Percentiles rank a stretch among this genome's conserved stretches.
phyloP scores from a whole-genome alignment of 306 rosid genomes.

The Mimosa bimucronata region DNA sequence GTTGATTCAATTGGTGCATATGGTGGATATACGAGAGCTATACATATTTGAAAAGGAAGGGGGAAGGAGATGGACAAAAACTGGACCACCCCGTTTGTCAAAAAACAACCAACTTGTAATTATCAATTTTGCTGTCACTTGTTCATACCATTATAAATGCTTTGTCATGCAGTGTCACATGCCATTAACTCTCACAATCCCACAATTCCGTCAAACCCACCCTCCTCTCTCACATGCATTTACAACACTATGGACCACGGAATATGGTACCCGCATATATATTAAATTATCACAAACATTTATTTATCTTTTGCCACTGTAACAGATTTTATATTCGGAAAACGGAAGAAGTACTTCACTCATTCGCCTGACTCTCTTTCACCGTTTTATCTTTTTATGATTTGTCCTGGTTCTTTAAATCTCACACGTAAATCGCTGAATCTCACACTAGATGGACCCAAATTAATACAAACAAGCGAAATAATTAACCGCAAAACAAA shows the following conservation, averaged over 20 bases:
- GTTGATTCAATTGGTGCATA: background rate
- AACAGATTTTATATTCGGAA: too few relatives aligned
- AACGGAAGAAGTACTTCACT: background rate
- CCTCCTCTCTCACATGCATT: conserved; percentile 30
- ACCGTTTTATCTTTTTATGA: background rate
- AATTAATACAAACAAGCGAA: background rate
- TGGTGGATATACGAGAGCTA: background rate
- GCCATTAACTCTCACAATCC: conserved; percentile 28
- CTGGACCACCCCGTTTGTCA: conserved; percentile 40
- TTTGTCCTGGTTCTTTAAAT: background rate
- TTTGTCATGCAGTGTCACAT: conserved; percentile 28
- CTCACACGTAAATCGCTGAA: background rate
- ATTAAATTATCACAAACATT: background rate
- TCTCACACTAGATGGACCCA: background rate
- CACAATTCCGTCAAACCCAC: conserved; percentile 26
- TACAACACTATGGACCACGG: conserved; percentile 8
- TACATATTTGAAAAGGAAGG: background rate
- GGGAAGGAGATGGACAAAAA: conserved; percentile 15
- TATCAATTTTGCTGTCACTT: conserved; percentile 45
- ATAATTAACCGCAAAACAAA: background rate
- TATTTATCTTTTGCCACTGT: background rate
- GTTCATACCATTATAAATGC: conserved; percentile 35
- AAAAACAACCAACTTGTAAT: conserved; percentile 28
- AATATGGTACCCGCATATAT: conserved; percentile 5
- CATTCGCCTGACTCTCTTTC: background rate